Conservation (phyloP, 2,329 filamentous ascomycete genomes). For the Immersiporthe knoxdaviesiana region DNA sequence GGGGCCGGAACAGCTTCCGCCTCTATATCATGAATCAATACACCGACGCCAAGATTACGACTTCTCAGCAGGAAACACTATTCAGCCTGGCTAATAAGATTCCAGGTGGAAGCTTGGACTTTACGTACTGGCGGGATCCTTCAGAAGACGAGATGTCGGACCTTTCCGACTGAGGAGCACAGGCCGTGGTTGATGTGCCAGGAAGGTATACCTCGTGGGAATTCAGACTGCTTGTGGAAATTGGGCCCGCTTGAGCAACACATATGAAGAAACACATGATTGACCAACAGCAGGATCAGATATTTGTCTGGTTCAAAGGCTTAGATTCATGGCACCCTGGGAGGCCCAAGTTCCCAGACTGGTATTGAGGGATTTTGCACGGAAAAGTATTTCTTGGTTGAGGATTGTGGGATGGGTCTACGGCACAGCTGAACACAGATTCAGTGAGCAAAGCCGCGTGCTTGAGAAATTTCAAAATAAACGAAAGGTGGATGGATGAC, state of each 20-base stretch:
- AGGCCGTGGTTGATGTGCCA: neutral
- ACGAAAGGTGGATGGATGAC: neutral
- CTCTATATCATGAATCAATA: slow-evolving; percentile 42
- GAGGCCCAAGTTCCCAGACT: neutral
- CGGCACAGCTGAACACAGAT: neutral
- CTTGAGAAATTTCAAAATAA: too few relatives aligned
- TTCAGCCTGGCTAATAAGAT: slow-evolving; percentile 32
- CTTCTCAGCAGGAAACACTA: slow-evolving; percentile 35
- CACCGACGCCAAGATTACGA: slow-evolving; percentile 35
- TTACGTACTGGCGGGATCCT: slow-evolving; percentile 39
- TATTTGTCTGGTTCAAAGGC: neutral
- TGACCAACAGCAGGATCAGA: neutral
- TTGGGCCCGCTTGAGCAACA: neutral
- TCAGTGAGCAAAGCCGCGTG: too few relatives aligned
- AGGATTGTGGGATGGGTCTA: neutral
- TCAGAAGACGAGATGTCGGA: slow-evolving; percentile 37
- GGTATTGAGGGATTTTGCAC: neutral
- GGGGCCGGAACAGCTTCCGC: slow-evolving; percentile 37
- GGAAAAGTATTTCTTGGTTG: neutral
- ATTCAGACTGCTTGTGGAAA: neutral
- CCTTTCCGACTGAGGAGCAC: slow-evolving; percentile 17
- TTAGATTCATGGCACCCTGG: neutral
- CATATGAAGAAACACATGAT: neutral
- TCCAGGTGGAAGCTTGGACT: slow-evolving; percentile 40
- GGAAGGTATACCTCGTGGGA: neutral